Percentiles rank a stretch among this genome's conserved stretches.
Evolutionary conservation across 2,329 filamentous ascomycete species (phyloP).

Genomic region (Geosmithia morbida): DNA sequence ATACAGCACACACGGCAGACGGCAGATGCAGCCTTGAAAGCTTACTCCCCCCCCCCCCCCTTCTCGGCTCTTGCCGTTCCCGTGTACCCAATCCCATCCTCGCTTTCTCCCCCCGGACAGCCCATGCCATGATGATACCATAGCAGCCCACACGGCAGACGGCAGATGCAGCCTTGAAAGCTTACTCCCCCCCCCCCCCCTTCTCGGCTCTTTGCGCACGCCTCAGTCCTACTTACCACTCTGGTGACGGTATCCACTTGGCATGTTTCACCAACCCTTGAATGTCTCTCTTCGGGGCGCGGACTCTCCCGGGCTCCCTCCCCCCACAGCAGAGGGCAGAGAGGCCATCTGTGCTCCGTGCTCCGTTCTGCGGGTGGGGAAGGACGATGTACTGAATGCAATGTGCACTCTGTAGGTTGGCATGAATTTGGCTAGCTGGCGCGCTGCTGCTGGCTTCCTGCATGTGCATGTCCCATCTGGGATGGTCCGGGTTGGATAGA

Average conservation of each 20-base stretch:
- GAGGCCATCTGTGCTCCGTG: too few species aligned
- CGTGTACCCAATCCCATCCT: too few species aligned
- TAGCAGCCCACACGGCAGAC: background rate
- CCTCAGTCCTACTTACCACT: background rate
- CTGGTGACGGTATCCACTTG: background rate
- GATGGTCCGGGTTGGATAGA: background rate
- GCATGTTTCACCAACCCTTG: background rate
- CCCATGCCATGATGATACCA: slow-evolving; percentile 63
- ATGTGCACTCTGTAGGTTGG: too few species aligned
- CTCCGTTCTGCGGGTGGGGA: too few species aligned
- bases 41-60: too few species aligned
- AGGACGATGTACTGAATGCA: too few species aligned
- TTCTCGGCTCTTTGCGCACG: too few species aligned
- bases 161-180: background rate
- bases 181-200: too few species aligned
- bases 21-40: background rate
- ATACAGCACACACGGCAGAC: background rate
- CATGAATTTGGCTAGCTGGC: too few species aligned
- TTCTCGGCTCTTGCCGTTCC: too few species aligned
- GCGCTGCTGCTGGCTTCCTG: too few species aligned
- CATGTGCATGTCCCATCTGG: background rate
- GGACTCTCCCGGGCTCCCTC: background rate
- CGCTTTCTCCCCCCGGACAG: slow-evolving; percentile 13
- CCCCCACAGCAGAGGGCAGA: too few species aligned
- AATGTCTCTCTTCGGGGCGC: background rate